phyloP scores from a whole-genome alignment of 2,329 filamentous ascomycete genomes.

The Fusarium odoratissimum region DNA sequence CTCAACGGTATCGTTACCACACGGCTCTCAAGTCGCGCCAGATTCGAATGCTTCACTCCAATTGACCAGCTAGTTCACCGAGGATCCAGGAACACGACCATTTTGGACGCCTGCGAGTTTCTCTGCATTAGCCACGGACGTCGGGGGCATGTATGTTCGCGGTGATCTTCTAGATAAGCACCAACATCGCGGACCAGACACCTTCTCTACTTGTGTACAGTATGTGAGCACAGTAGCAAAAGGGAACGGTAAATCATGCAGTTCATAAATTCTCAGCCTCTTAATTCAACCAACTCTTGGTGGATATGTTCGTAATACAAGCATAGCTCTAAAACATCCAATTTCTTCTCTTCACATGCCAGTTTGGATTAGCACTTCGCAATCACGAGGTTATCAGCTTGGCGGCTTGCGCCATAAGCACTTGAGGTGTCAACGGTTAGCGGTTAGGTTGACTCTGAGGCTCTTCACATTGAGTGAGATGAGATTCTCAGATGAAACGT shows the following conservation, averaged over 20 bases:
- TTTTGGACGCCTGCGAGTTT: constrained; percentile 15
- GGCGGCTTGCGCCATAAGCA: constrained; percentile 23
- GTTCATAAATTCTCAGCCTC: constrained; percentile 13
- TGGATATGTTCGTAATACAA: not conserved
- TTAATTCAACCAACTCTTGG: not conserved
- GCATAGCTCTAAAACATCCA: constrained; percentile 1
- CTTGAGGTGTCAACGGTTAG: constrained; percentile 21
- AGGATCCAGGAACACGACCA: constrained; percentile 45
- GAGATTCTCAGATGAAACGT: constrained; percentile 25
- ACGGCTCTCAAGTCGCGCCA: constrained; percentile 19
- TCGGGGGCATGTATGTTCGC: constrained; percentile 37
- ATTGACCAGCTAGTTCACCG: constrained; percentile 45
- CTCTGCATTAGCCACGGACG: constrained; percentile 19
- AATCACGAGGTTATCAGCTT: not conserved
- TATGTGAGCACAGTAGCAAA: constrained; percentile 13
- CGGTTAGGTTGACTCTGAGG: constrained; percentile 7
- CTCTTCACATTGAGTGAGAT: constrained; percentile 16
- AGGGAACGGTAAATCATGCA: constrained; percentile 6
- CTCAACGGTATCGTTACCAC: constrained; percentile 25
- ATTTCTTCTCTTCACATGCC: not conserved
- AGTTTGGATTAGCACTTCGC: not conserved
- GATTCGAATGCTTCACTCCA: constrained; percentile 31
- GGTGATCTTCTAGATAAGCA: constrained; percentile 35
- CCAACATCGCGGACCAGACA: constrained; percentile 1
- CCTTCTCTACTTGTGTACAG: constrained; percentile 1